Evolutionary conservation across 306 rosid genomes (phyloP), one percentile per base, ranked within the genome.

Genomic region (Sicyos baderoa): DNA sequence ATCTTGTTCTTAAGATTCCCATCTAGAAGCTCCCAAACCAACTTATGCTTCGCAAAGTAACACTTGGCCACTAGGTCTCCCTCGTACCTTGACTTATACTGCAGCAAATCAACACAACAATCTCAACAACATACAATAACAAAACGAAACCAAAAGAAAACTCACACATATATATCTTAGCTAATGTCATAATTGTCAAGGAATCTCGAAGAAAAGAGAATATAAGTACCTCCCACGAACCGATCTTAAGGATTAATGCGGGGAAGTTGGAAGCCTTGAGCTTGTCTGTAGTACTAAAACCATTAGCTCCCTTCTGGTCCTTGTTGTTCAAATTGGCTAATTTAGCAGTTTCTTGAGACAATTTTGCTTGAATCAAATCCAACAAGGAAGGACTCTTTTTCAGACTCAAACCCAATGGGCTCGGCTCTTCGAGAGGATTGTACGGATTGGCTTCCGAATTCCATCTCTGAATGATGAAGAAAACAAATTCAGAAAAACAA

Each of bases 11-110:
- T 90, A 18, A 90, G 89, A 44, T 89, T 91, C 60, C 92, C 95
- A 75, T 88, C 86, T 72, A 90, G 90, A 75, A 90, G 87, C 81
- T 90, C 97, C 97, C 97, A 90, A 42, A 90, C 97, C 74, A 90
- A 88, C 83, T 88, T 90, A 70, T 88, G 97, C 77, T 90, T 90
- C 5, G 95, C 95, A 59, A 88, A 90, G 78, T 90, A 90, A 81
- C 95, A 90, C 74, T 88, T 90, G 2, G 92, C 95, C 72, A 90
- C 97, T 70, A 90, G 74, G 78, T 90, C 95, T 17, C 97, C 92
- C 79, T 90, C 97, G 15, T 90, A 81, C 81, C 86, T 83, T 54
- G 97, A 90, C 76, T 78, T 83, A 45, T 84, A 90, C 97, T 90
- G 89, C 9, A n/a, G n/a, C n/a, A 49, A 25, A 47, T 61, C 49